These are phyloP conservation scores for Penicillium riverlandense DNA, from an alignment of 495 filamentous ascomycete species.

Conservation along the genomic window DNA sequence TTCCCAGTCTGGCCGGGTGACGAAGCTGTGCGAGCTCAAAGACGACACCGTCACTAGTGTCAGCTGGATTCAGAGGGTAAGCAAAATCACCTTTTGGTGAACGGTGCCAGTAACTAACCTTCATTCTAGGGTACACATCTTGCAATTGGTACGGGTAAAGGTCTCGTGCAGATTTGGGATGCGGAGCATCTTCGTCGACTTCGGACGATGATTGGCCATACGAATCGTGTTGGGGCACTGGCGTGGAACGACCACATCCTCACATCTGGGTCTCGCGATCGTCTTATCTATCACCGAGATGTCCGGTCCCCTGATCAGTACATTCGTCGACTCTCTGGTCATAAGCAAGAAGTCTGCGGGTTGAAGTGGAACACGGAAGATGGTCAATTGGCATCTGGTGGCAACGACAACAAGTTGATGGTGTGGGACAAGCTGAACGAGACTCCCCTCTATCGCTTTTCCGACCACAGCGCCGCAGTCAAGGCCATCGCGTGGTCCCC, in stretches of 20 bases:
- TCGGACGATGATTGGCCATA: conserved; percentile 94
- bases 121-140: conserved; percentile 74
- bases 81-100: not conserved
- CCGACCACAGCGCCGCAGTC: conserved; percentile 88
- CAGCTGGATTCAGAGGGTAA: conserved; percentile 85
- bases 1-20: conserved; percentile 75
- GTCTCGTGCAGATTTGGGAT: conserved; percentile 96
- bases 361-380: conserved; percentile 95
- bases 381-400: conserved; percentile 89
- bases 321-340: conserved; percentile 71
- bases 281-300: conserved; percentile 88
- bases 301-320: conserved; percentile 90
- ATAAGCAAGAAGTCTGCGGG: conserved; percentile 99
- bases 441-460: conserved; percentile 84
- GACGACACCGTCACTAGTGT: conserved; percentile 95
- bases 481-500: conserved; percentile 99
- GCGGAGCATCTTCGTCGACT: conserved; percentile 76
- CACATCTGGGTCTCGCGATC: conserved; percentile 90
- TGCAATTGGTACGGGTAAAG: conserved; percentile 88
- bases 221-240: conserved; percentile 79
- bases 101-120: not conserved
- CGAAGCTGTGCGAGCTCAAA: conserved; percentile 84
- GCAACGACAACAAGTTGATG: conserved; percentile 97
- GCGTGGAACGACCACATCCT: conserved; percentile 98
- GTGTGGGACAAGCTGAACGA: conserved; percentile 93